phyloP scores from a whole-genome alignment of 306 rosid genomes.

The Citrullus colocynthis region DNA sequence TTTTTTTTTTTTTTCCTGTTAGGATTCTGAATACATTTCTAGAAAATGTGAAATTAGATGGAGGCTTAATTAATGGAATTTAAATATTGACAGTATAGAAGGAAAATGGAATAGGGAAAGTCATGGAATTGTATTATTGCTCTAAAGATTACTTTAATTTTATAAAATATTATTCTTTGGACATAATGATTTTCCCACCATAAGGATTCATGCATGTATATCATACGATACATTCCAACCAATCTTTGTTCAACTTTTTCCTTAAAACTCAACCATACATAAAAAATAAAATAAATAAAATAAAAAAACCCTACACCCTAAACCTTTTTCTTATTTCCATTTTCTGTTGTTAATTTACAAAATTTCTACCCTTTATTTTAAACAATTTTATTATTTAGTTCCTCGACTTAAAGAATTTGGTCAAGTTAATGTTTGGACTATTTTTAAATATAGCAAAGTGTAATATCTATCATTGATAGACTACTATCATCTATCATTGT shows the following conservation, averaged over 20 bases:
- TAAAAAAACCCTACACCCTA: background rate
- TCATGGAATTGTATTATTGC: background rate
- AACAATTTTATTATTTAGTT: no score
- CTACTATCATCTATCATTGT: no score
- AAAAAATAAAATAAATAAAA: no score
- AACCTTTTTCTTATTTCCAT: background rate
- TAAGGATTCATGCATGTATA: background rate
- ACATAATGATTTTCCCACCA: conserved; percentile 1
- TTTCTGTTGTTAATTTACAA: background rate
- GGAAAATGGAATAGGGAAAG: background rate
- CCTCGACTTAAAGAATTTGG: background rate
- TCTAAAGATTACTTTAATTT: background rate
- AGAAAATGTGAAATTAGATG: background rate
- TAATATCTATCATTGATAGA: no score
- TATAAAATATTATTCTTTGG: background rate
- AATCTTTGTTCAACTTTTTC: background rate
- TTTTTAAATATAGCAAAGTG: no score
- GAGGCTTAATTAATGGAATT: no score
- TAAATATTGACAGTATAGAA: background rate
- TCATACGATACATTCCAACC: background rate
- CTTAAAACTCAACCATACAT: background rate
- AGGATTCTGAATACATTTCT: no score
- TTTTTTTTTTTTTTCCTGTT: no score
- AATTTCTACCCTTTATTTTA: background rate
- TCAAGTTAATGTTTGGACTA: background rate